Evolutionary conservation across 1,284 basidiomycete genomes (phyloP), one percentile per base, ranked within the genome.

Genomic region (Moesziomyces aphidis): DNA sequence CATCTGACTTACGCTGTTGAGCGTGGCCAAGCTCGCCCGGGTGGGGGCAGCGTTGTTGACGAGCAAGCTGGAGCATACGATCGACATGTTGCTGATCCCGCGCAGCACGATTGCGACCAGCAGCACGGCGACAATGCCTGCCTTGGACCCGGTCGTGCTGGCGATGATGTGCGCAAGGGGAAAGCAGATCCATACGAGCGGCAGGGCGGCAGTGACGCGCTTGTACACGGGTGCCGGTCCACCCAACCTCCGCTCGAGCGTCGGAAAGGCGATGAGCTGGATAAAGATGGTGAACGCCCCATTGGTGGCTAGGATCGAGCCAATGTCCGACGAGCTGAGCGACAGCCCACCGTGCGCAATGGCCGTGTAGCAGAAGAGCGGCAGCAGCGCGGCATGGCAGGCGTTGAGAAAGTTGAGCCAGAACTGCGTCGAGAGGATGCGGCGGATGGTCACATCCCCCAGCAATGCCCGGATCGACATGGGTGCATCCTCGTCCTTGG

Each of bases 1-100:
- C 60, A 72, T 76, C 42, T 79, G 78, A 24, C 62, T 55, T 7
- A 78, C 48, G 24, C 79, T 78, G 26, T 81, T 81, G 17, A 81
- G 46, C 7, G 72, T 61, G 1, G 76, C 73, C 22, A 79, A 21
- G 21, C 61, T 64, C 4, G 42, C 31, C 17, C 72, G 47, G 0
- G 49, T 55, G 4, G 77, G 77, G 0, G 76, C 72, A 6, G 69
- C 26, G 23, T 81, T 78, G 53, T 71, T 79, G 26, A 81, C 72
- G 13, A 77, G 50, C 19, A 79, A 34, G n/a, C 63, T 76, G 45
- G 54, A 60, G 36, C 65, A 72, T 4, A 80, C 76, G 50, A 79
- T 72, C 23, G 67, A 69, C 67, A 77, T 79, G 53, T 73, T 71
- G 54, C 65, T 61, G 5, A 70, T 49, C 0, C 63, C 62, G 28